A percentile compares a stretch with the other conserved stretches of the same genome.
These are phyloP conservation scores for Malassezia brasiliensis DNA, from an alignment of 1,284 basidiomycete genomes.

Conservation along the genomic window DNA sequence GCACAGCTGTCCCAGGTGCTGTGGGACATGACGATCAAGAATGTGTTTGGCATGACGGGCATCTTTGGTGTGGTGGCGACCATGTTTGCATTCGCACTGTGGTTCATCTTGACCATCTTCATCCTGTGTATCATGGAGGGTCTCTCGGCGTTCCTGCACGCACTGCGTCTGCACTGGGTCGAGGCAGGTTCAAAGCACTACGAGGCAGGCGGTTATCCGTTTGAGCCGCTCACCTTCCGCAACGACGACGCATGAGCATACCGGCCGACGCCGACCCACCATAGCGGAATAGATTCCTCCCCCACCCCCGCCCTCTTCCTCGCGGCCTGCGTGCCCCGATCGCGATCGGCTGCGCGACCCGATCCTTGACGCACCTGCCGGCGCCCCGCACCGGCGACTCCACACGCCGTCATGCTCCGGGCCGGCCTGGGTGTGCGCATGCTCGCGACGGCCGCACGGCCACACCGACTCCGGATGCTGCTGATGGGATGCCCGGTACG, in stretches of 20 bases:
- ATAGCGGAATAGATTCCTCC: too few relatives aligned
- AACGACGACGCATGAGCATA: neutral
- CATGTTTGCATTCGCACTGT: conserved; percentile 62
- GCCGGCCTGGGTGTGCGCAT: too few relatives aligned
- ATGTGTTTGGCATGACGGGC: conserved; percentile 46
- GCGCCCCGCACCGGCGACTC: neutral
- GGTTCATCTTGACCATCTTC: conserved; percentile 69
- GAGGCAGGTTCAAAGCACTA: conserved; percentile 96
- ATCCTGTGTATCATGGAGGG: conserved; percentile 79
- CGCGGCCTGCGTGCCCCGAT: too few relatives aligned
- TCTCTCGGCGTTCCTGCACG: conserved; percentile 68
- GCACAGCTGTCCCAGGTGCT: conserved; percentile 88
- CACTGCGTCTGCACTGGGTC: conserved; percentile 93
- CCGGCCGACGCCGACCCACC: neutral
- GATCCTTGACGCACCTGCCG: too few relatives aligned
- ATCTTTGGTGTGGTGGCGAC: conserved; percentile 57
- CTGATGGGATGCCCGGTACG: conserved; percentile 37
- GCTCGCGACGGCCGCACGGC: too few relatives aligned
- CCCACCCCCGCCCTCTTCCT: too few relatives aligned
- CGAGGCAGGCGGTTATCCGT: conserved; percentile 68
- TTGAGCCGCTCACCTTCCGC: conserved; percentile 33
- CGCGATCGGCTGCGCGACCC: neutral
- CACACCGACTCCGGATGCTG: conserved; percentile 34
- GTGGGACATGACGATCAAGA: conserved; percentile 48
- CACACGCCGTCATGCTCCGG: neutral